Base-by-base conservation (phyloP, 257 asterid species). In the Osmanthus fragrans region DNA sequence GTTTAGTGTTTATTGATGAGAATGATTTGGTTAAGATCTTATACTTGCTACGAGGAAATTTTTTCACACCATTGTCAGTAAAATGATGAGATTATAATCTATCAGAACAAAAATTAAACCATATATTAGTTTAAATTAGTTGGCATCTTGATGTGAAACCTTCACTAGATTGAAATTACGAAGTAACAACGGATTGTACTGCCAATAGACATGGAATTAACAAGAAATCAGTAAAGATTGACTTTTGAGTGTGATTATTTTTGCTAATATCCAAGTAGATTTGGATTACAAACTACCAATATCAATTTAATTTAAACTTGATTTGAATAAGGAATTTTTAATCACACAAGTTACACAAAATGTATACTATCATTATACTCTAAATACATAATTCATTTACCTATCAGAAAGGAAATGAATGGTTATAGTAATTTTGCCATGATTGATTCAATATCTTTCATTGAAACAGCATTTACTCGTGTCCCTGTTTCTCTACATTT, bases 161-260 rank as follows among this genome's bases (percentile, higher is more conserved):
- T 16, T 75, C 47, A 42, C 23, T 15, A 63, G 70, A 51, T 42
- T 71, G 68, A 74, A 76, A 32, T 32, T 32, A 1, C 3, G 4
- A 32, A 71, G 66, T 56, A 51, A 37, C 67, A 21, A 70, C 39
- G 37, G 30, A 67, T 18, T 33, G 33, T 29, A 51, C 75, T 16
- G 67, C 60, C 74, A 21, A 49, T 34, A 65, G 32, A 75, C 4
- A 25, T 27, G 0, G 21, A 30, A 19, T 60, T 68, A 47, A 36
- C 56, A 73, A 16, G 58, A 47, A 15, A 47, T 47, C 58, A 47
- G n/a, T 47, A 47, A 47, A 47, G 5, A 36, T 11, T 66, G 68
- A 51, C 70, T 71, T 81, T 40, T 77, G 42, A 49, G 42, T 73
- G 73, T 71, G 12, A 54, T 51, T 13, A 5, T 15, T n/a, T 56